Conservation (phyloP, 2,329 filamentous ascomycete genomes). For the Nemania sp. region DNA sequence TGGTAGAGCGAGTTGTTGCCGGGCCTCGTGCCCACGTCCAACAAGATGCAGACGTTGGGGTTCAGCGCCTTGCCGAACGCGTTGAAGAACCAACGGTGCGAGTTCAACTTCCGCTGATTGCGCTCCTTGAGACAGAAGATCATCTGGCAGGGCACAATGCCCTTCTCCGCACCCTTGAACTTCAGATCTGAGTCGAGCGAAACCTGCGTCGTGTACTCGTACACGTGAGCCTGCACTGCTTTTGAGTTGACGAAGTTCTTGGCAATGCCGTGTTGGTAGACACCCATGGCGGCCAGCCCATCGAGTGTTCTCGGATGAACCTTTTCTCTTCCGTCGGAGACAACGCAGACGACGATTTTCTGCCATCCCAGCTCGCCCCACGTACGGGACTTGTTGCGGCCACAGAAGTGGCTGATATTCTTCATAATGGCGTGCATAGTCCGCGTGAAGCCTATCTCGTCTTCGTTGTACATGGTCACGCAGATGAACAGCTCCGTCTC, state of each 20-base stretch:
- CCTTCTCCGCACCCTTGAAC: conserved; percentile 99
- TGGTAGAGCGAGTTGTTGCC: conserved; percentile 92
- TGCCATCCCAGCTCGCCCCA: conserved; percentile 99
- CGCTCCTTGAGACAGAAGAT: conserved; percentile 99
- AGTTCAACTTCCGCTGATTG: conserved; percentile 97
- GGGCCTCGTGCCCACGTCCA: conserved; percentile 94
- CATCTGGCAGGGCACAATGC: conserved; percentile 96
- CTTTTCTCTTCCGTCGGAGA: conserved; percentile 87
- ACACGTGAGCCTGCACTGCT: conserved; percentile 94
- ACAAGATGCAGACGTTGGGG: conserved; percentile 93
- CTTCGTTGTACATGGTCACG: conserved; percentile 99
- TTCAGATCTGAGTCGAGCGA: conserved; percentile 94
- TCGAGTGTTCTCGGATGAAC: conserved; percentile 94
- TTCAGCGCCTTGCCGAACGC: conserved; percentile 91
- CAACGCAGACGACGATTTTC: conserved; percentile 98
- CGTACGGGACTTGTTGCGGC: conserved; percentile 88
- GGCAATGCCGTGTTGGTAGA: conserved; percentile 97
- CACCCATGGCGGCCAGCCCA: conserved; percentile 92
- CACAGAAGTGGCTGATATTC: conserved; percentile 98
- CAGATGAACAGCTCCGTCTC: conserved; percentile 96
- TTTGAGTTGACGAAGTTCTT: conserved; percentile 98
- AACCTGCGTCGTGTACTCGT: conserved; percentile 98
- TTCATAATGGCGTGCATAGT: conserved; percentile 98
- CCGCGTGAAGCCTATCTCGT: conserved; percentile 91
- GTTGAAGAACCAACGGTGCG: conserved; percentile 99